Conservation (phyloP, 441 rosid genomes). For the Eutrema salsugineum region DNA sequence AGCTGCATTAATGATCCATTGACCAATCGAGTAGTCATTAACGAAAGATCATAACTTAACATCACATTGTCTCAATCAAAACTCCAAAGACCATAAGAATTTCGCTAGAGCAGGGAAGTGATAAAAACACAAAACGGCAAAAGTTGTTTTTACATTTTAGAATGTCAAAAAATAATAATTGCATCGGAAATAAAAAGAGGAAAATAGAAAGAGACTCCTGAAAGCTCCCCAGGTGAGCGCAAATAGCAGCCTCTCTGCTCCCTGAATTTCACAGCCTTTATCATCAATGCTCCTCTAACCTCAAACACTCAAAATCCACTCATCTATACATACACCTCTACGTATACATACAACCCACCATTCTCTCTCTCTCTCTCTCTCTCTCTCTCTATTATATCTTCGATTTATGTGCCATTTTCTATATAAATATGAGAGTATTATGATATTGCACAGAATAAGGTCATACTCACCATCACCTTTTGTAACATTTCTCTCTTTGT, state of each 20-base stretch:
- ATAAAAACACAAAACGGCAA: slow-evolving; percentile 25
- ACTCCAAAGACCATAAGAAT: slow-evolving; percentile 25
- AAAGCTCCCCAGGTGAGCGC: slow-evolving; percentile 33
- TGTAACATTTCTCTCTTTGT: slow-evolving; percentile 24
- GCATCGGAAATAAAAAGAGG: background rate
- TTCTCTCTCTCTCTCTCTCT: background rate
- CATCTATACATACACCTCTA: slow-evolving; percentile 4
- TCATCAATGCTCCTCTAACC: slow-evolving; percentile 34
- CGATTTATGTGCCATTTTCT: slow-evolving; percentile 39
- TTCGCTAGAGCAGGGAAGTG: slow-evolving; percentile 6
- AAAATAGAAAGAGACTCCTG: slow-evolving; percentile 21
- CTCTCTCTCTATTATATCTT: slow-evolving; percentile 15
- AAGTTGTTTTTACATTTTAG: background rate
- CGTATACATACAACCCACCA: background rate
- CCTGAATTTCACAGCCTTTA: slow-evolving; percentile 32
- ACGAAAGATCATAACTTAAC: slow-evolving; percentile 31
- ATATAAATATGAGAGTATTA: slow-evolving; percentile 28
- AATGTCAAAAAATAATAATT: background rate
- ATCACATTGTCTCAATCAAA: slow-evolving; percentile 34
- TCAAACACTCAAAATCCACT: slow-evolving; percentile 25
- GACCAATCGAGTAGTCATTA: slow-evolving; percentile 28
- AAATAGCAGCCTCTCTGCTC: slow-evolving; percentile 30
- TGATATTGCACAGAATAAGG: slow-evolving; percentile 12
- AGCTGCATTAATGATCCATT: slow-evolving; percentile 12
- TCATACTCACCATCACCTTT: slow-evolving; percentile 14